These are phyloP conservation scores for Blastobotrys ciferrii DNA, from an alignment of 1,139 yeast species.

Conservation along the genomic window DNA sequence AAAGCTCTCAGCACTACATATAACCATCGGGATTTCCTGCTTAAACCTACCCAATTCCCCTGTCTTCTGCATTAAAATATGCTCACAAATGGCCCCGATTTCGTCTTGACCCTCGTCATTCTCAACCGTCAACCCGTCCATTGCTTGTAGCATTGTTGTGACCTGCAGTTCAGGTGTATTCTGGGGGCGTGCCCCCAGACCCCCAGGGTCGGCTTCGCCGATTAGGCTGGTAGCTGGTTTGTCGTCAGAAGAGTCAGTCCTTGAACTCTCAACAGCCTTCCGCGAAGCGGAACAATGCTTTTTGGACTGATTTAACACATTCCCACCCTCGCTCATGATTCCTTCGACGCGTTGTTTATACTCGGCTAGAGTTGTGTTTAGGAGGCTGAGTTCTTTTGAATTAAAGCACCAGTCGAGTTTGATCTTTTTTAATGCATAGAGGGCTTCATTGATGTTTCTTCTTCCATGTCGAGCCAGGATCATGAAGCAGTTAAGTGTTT, in stretches of 20 bases:
- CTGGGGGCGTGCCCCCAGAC: too few species aligned
- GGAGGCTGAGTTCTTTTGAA: neutral
- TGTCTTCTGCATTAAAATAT: constrained; percentile 9
- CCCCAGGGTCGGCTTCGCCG: neutral
- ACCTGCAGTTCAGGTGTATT: neutral
- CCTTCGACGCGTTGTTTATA: neutral
- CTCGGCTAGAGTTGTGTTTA: neutral
- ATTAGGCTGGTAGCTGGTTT: neutral
- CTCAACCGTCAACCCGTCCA: constrained; percentile 9
- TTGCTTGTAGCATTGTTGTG: neutral
- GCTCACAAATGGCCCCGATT: constrained; percentile 15
- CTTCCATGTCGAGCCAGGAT: constrained; percentile 21
- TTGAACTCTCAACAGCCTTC: neutral
- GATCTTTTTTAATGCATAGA: constrained; percentile 12
- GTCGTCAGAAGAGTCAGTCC: neutral
- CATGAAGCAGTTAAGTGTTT: constrained; percentile 25
- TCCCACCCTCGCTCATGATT: too few species aligned
- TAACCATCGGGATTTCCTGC: constrained; percentile 20
- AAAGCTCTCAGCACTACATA: constrained; percentile 22
- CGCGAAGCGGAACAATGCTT: too few species aligned
- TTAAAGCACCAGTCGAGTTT: constrained; percentile 20
- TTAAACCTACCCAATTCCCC: neutral
- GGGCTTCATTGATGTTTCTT: constrained; percentile 9
- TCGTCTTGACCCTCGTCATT: constrained; percentile 12
- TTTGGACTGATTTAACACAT: too few species aligned